Conservation (phyloP, 148 eudicot species). For the Cornus controversa region DNA sequence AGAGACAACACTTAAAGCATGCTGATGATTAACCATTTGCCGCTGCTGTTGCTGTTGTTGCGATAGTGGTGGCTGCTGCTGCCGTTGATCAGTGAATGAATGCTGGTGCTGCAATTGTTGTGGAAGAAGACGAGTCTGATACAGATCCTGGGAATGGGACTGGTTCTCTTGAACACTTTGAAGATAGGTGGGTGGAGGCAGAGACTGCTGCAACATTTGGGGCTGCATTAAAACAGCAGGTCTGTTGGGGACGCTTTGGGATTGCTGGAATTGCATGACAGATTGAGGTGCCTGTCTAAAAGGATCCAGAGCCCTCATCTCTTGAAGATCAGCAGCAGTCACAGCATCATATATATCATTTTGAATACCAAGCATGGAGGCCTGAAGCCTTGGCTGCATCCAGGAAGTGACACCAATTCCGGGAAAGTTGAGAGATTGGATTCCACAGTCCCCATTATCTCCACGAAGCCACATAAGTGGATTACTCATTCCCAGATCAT, state of each 20-base stretch:
- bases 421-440: constrained; percentile 68
- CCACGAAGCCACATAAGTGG: constrained; percentile 71
- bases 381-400: constrained; percentile 75
- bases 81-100: constrained; percentile 39
- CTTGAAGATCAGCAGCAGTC: constrained; percentile 72
- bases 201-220: constrained; percentile 46
- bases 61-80: constrained; percentile 36
- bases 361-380: constrained; percentile 60
- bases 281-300: constrained; percentile 38
- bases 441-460: constrained; percentile 46
- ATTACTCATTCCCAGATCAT: constrained; percentile 64
- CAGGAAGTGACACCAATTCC: constrained; percentile 62
- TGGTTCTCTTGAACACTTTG: neutral
- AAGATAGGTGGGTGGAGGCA: constrained; percentile 21
- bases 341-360: constrained; percentile 67
- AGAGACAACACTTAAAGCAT: constrained; percentile 33
- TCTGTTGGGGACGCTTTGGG: constrained; percentile 37
- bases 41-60: constrained; percentile 28
- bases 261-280: constrained; percentile 62
- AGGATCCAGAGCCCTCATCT: constrained; percentile 42
- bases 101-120: constrained; percentile 56
- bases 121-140: constrained; percentile 41
- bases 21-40: constrained; percentile 40
- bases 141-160: constrained; percentile 25
- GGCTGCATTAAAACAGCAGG: constrained; percentile 35